These are phyloP conservation scores for Pinus tabuliformis DNA, from an alignment of 75 land plant species.

Conservation along the genomic window DNA sequence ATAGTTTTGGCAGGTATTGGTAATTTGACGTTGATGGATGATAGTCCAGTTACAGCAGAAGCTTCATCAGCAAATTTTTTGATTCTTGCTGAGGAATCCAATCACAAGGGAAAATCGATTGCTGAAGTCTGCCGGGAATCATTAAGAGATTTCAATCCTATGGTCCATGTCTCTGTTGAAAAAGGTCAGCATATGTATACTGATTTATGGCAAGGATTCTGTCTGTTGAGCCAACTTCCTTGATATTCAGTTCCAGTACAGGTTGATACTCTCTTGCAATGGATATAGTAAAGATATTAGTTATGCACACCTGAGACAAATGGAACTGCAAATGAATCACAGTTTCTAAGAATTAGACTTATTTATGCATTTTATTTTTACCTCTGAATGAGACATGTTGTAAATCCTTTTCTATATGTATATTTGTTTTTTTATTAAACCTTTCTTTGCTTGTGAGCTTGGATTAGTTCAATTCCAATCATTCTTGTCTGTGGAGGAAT, in stretches of 20 bases:
- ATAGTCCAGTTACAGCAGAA: slow-evolving; percentile 46
- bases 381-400: background rate
- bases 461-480: too few species aligned
- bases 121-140: slow-evolving; percentile 82
- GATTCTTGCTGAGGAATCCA: slow-evolving; percentile 53
- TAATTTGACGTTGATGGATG: slow-evolving; percentile 83
- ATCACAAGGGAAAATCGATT: slow-evolving; percentile 41
- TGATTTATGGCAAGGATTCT: background rate
- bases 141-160: slow-evolving; percentile 90
- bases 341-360: background rate
- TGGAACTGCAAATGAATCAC: background rate
- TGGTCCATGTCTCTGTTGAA: slow-evolving; percentile 83
- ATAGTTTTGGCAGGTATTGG: slow-evolving; percentile 96
- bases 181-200: slow-evolving; percentile 49
- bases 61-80: slow-evolving; percentile 62
- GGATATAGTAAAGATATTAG: background rate
- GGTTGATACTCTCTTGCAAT: background rate
- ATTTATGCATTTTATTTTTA: background rate
- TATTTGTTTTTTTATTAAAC: background rate
- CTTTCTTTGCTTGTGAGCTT: background rate
- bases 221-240: background rate
- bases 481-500: too few species aligned
- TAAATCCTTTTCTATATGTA: background rate
- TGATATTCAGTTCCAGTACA: background rate
- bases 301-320: background rate